A percentile compares a stretch with the other conserved stretches of the same genome.
phyloP scores from a whole-genome alignment of 2,329 filamentous ascomycete genomes.

The Alternaria triticina region DNA sequence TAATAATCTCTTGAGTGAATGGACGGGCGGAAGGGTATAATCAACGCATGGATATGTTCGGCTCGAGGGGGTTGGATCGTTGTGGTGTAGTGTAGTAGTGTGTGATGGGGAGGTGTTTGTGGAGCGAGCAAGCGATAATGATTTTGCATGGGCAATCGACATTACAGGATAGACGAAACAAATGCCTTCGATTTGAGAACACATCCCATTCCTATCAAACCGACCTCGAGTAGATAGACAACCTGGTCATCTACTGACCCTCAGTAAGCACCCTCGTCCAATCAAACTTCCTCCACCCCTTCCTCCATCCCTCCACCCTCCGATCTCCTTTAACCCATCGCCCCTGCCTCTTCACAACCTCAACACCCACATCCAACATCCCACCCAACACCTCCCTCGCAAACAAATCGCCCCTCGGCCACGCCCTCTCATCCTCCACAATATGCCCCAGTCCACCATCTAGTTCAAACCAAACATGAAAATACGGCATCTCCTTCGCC shows the following conservation, averaged over 20 bases:
- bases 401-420: conserved; percentile 92
- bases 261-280: conserved; percentile 73
- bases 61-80: not conserved
- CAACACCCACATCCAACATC: conserved; percentile 82
- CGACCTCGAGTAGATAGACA: not conserved
- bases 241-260: conserved; percentile 24
- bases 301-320: conserved; percentile 78
- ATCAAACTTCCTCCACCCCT: conserved; percentile 90
- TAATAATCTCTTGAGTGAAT: not conserved
- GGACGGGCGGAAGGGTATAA: not conserved
- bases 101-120: not conserved
- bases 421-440: conserved; percentile 82
- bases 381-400: conserved; percentile 90
- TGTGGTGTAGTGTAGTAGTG: not conserved
- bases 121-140: not conserved
- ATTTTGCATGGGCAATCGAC: conserved; percentile 2
- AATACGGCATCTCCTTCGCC: conserved; percentile 97
- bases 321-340: conserved; percentile 75
- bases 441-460: conserved; percentile 93
- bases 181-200: not conserved
- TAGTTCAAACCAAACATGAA: conserved; percentile 92
- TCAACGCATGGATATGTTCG: not conserved
- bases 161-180: conserved; percentile 17
- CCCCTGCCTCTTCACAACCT: conserved; percentile 89
- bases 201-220: not conserved